These are phyloP conservation scores for Candida tammaniensis DNA, from an alignment of 805 yeast genomes.

Conservation along the genomic window DNA sequence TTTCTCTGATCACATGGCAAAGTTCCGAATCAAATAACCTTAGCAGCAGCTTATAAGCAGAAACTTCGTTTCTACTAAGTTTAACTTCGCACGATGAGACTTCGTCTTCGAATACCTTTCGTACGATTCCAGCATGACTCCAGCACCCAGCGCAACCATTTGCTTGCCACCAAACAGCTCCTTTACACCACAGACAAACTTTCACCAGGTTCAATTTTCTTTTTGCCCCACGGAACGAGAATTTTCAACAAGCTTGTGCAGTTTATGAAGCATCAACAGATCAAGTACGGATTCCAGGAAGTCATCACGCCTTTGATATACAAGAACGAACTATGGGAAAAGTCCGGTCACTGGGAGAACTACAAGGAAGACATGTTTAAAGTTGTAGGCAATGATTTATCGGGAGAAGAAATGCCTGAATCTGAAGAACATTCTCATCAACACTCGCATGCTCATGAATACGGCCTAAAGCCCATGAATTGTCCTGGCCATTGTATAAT, in stretches of 20 bases:
- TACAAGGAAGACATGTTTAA: constrained; percentile 93
- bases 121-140: constrained; percentile 8
- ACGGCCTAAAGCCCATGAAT: constrained; percentile 92
- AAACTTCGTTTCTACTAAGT: not conserved
- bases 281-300: constrained; percentile 80
- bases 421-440: constrained; percentile 6
- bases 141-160: constrained; percentile 33
- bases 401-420: constrained; percentile 22
- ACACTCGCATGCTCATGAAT: constrained; percentile 31
- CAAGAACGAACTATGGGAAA: constrained; percentile 80
- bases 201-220: constrained; percentile 91
- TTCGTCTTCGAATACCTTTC: not conserved
- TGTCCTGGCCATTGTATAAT: constrained; percentile 94
- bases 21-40: too few relatives aligned
- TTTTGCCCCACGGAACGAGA: constrained; percentile 88
- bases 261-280: constrained; percentile 85
- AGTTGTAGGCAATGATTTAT: constrained; percentile 59
- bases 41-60: too few relatives aligned
- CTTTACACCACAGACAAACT: constrained; percentile 74
- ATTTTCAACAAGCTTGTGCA: constrained; percentile 73
- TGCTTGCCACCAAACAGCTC: constrained; percentile 64
- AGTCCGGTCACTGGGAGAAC: constrained; percentile 94
- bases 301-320: constrained; percentile 90
- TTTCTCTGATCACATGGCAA: too few relatives aligned
- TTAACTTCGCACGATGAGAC: not conserved